These are phyloP conservation scores for Fagus crenata DNA, from an alignment of 306 rosid genomes.

Conservation along the genomic window DNA sequence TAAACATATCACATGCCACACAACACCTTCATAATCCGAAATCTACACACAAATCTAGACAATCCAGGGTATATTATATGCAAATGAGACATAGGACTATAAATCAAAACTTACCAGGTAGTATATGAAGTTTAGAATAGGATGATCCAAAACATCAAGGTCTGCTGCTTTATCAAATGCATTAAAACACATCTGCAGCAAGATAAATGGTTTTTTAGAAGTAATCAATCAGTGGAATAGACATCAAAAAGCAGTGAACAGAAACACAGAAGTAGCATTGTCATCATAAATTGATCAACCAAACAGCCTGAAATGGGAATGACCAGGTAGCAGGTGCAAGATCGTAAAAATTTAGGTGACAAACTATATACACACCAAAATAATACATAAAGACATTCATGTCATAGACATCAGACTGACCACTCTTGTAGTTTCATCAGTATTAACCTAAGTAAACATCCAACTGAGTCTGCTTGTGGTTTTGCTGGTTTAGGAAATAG, in stretches of 20 bases:
- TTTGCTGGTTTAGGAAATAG: slow-evolving; percentile 20
- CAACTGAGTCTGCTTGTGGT: background rate
- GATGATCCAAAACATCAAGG: slow-evolving; percentile 94
- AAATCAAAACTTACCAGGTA: slow-evolving; percentile 66
- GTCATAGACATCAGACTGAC: background rate
- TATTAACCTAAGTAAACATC: background rate
- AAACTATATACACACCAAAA: background rate
- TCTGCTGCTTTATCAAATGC: slow-evolving; percentile 79
- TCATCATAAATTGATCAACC: background rate
- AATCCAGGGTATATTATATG: too few relatives aligned
- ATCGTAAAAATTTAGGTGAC: background rate
- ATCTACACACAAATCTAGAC: too few relatives aligned
- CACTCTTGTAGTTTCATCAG: background rate
- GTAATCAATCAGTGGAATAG: slow-evolving; percentile 6
- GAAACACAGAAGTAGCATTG: background rate
- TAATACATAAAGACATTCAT: background rate
- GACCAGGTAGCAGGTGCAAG: background rate
- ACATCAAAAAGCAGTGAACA: background rate
- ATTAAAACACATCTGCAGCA: slow-evolving; percentile 76
- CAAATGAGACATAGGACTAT: background rate
- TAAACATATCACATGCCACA: too few relatives aligned
- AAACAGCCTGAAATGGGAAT: background rate
- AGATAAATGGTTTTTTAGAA: background rate
- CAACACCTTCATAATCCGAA: too few relatives aligned
- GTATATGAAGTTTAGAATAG: slow-evolving; percentile 78